A percentile compares a stretch with the other conserved stretches of the same genome.
Evolutionary conservation across 1,284 basidiomycete genomes (phyloP).

Genomic region (Cutaneotrichosporon cutaneum): DNA sequence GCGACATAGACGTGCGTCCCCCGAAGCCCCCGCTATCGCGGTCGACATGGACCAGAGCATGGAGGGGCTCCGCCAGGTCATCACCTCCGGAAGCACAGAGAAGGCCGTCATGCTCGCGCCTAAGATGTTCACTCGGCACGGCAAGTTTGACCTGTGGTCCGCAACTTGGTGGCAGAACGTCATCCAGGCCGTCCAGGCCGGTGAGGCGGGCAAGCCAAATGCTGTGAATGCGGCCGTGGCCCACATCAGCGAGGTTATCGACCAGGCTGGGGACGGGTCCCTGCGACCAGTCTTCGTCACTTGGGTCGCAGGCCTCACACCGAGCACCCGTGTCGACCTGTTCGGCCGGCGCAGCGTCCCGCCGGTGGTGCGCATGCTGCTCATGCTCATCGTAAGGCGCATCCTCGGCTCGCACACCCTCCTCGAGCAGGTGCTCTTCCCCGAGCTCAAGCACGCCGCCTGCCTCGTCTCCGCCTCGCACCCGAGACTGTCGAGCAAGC

Average conservation of each 20-base stretch:
- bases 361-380: constrained; percentile 29
- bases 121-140: constrained; percentile 38
- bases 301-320: constrained; percentile 31
- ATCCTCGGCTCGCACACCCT: constrained; percentile 32
- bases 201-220: constrained; percentile 17
- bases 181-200: constrained; percentile 29
- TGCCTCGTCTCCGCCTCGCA: constrained; percentile 26
- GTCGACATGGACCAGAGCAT: constrained; percentile 36
- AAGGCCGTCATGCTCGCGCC: constrained; percentile 26
- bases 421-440: constrained; percentile 36
- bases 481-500: constrained; percentile 32
- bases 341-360: constrained; percentile 28
- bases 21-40: constrained; percentile 17
- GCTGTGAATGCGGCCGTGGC: constrained; percentile 24
- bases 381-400: constrained; percentile 36
- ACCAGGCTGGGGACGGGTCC: constrained; percentile 20
- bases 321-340: constrained; percentile 24
- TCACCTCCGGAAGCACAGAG: constrained; percentile 27
- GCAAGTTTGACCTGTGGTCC: constrained; percentile 36
- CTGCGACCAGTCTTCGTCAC: constrained; percentile 27
- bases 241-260: constrained; percentile 34
- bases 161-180: constrained; percentile 38
- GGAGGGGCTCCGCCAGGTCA: constrained; percentile 27
- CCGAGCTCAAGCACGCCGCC: constrained; percentile 40
- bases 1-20: constrained; percentile 19